Base-by-base conservation (phyloP, 1,284 basidiomycete species). In the Cystobasidium pallidum region DNA sequence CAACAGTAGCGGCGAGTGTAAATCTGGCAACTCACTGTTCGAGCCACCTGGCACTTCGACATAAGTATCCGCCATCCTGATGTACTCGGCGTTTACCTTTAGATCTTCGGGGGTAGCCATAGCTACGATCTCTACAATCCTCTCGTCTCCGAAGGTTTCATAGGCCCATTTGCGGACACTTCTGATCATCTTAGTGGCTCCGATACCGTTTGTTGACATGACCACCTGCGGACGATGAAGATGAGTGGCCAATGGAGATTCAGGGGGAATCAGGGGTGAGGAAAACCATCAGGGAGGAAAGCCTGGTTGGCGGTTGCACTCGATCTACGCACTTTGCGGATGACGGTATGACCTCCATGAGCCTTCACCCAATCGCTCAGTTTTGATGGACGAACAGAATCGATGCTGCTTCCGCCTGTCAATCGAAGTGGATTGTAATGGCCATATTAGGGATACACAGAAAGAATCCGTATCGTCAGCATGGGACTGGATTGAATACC, bases 91-190 rank as follows among this genome's bases (percentile, higher is more conserved):
- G 80, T 99, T 99, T 82, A 98, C 94, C 68, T 76, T 78, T 49
- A 98, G 84, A 84, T 99, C 96, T 81, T 99, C 96, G 34, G 96
- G 96, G 2, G 96, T 99, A 62, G 96, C 94, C 96, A 99, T 99
- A 75, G 98, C 96, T 55, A 93, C 95, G 84, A 99, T 99, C 82
- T 99, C 94, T 83, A 99, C 88, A 70, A 91, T 91, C 76, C 92
- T 90, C 81, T 99, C 96, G 68, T 89, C 88, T 74, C 96, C 96
- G 82, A 99, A 99, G 0, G 94, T 96, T 84, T 99, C 96, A 84
- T 99, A 99, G 77, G 92, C 94, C 96, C 96, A 99, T 88, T 98
- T 95, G 76, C 96, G 88, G 78, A 99, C 91, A 61, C 96, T 99
- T 70, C 96, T 89, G 79, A 99, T 99, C 83, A 99, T 95, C 83